Conservation (phyloP, 768 basidiomycete genomes). For the Pleurotus pulmonarius region DNA sequence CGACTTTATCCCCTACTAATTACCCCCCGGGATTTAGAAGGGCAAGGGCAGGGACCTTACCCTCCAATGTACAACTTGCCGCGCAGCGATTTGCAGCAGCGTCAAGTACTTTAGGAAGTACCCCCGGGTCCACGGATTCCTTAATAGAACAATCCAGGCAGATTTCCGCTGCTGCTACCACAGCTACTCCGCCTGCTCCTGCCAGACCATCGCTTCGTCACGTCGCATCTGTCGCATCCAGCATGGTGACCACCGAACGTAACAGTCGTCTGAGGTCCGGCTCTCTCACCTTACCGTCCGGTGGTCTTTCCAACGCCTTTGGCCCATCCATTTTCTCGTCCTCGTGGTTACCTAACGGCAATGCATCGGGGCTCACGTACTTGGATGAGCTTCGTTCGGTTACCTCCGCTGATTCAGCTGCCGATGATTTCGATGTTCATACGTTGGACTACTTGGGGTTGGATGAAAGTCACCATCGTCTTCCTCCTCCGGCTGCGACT, state of each 20-base stretch:
- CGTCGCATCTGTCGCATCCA: constrained; percentile 53
- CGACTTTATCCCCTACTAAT: constrained; percentile 64
- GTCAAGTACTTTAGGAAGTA: constrained; percentile 50
- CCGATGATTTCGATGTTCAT: constrained; percentile 88
- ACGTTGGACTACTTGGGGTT: constrained; percentile 96
- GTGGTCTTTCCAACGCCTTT: constrained; percentile 77
- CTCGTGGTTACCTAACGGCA: constrained; percentile 73
- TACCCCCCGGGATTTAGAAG: constrained; percentile 87
- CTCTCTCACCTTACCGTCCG: constrained; percentile 82
- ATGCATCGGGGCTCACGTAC: constrained; percentile 55
- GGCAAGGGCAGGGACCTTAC: constrained; percentile 96
- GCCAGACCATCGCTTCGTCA: constrained; percentile 71
- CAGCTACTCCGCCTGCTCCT: constrained; percentile 38
- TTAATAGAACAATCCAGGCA: constrained; percentile 47
- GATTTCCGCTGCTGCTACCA: constrained; percentile 42
- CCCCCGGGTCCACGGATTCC: constrained; percentile 37
- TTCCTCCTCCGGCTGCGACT: constrained; percentile 77
- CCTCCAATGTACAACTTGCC: constrained; percentile 89
- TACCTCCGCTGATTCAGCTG: constrained; percentile 72
- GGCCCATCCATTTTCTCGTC: constrained; percentile 88
- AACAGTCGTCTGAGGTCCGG: constrained; percentile 89
- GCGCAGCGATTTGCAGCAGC: constrained; percentile 78
- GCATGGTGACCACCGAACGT: constrained; percentile 53
- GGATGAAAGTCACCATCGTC: constrained; percentile 62
- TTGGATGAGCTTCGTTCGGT: constrained; percentile 82